Evolutionary conservation across 2,329 filamentous ascomycete genomes (phyloP), one percentile per base, ranked within the genome.

Genomic region (Aspergillus chevalieri): DNA sequence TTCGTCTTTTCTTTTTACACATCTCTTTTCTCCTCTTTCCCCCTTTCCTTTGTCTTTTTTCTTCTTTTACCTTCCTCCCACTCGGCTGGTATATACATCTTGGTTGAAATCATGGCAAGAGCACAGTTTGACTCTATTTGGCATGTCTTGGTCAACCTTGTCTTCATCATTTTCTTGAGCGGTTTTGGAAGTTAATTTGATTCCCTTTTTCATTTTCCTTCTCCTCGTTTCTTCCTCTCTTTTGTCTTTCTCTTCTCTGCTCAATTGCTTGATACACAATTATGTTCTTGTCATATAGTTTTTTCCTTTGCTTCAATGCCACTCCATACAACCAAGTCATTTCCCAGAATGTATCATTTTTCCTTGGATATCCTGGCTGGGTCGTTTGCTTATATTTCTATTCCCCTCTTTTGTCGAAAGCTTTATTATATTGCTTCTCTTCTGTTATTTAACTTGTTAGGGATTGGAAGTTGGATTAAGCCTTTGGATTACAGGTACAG

Each of bases 1-100:
- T 51, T 60, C 50, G 52, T 53, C 55, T 52, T 57, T 51, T 54
- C 54, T 51, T 51, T 41, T 53, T 47, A 49, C 50, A 51, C 39
- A 42, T 47, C 44, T 49, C 24, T 44, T 46, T 46, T 36, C 38
- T 21, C 44, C 44, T 46, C 34, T 47, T 45, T 47, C 44, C 19
- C 19, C 17, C 39, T 44, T 54, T 42, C 34, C 45, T 52, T 51
- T 48, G 36, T 42, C 45, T 42, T 41, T 21, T 44, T 6, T 34
- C 43, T 41, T 48, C 39, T 43, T 48, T 47, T 52, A 38, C 28
- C 48, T 47, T 39, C 22, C 33, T 48, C 30, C 45, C 44, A 24
- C 43, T 49, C 48, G 26, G 47, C 45, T 43, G 34, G 43, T 55
- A 43, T 52, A 54, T 50, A 54, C 43, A 15, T 45, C 30, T 47